phyloP scores from a whole-genome alignment of 1,139 yeast genomes.

The Debaryomyces sp. region DNA sequence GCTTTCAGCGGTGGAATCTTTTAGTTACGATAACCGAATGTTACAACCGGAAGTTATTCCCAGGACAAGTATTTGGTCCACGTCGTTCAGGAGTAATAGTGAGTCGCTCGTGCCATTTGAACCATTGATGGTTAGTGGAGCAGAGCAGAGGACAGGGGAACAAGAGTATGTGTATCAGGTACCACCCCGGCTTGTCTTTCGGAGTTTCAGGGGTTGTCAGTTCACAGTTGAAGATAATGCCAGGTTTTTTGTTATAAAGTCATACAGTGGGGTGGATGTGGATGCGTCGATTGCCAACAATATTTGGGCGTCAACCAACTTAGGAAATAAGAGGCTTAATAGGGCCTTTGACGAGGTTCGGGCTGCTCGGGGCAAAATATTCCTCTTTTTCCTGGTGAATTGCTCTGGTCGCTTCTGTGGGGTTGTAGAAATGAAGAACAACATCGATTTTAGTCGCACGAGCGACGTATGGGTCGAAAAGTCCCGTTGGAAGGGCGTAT shows the following conservation, averaged over 20 bases:
- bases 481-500: slow-evolving; percentile 53
- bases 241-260: slow-evolving; percentile 58
- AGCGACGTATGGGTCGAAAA: slow-evolving; percentile 53
- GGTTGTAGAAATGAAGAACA: slow-evolving; percentile 56
- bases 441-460: slow-evolving; percentile 36
- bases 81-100: slow-evolving; percentile 11
- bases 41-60: slow-evolving; percentile 12
- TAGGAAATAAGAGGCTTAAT: slow-evolving; percentile 56
- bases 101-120: slow-evolving; percentile 8
- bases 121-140: background rate
- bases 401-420: slow-evolving; percentile 65
- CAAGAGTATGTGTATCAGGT: background rate
- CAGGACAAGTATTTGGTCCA: slow-evolving; percentile 28
- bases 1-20: slow-evolving; percentile 21
- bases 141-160: background rate
- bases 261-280: slow-evolving; percentile 52
- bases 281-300: slow-evolving; percentile 50
- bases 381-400: slow-evolving; percentile 59
- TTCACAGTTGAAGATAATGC: slow-evolving; percentile 25
- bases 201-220: slow-evolving; percentile 24
- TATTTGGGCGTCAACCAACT: slow-evolving; percentile 62
- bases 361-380: slow-evolving; percentile 34
- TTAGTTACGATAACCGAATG: slow-evolving; percentile 11
- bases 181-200: slow-evolving; percentile 14
- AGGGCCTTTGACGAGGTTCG: slow-evolving; percentile 23